Evolutionary conservation across 768 basidiomycete species (phyloP).

Genomic region (Mycena alexandri): DNA sequence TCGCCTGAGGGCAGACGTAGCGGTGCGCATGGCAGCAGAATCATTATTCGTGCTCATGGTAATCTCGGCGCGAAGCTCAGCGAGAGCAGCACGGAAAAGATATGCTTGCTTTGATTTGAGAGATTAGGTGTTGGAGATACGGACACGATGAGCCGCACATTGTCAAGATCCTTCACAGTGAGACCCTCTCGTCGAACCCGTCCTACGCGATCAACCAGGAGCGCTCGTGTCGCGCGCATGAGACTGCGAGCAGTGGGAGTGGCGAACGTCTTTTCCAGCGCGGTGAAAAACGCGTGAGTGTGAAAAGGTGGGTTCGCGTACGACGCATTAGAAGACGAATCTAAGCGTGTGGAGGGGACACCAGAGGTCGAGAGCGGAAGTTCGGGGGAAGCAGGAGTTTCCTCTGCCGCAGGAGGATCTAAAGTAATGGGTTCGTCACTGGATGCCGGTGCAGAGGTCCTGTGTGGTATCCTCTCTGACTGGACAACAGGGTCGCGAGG

Average conservation of each 20-base stretch:
- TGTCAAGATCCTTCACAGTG: slow-evolving; percentile 83
- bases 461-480: slow-evolving; percentile 13
- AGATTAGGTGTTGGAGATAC: slow-evolving; percentile 6
- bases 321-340: slow-evolving; percentile 39
- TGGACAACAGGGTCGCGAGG: slow-evolving; percentile 29
- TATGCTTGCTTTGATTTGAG: slow-evolving; percentile 84
- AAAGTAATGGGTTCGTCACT: not conserved
- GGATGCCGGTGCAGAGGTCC: slow-evolving; percentile 1
- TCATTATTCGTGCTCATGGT: slow-evolving; percentile 88
- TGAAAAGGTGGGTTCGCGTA: slow-evolving; percentile 84
- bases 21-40: slow-evolving; percentile 81
- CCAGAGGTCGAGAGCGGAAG: slow-evolving; percentile 17
- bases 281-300: slow-evolving; percentile 82
- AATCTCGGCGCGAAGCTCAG: slow-evolving; percentile 89
- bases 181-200: slow-evolving; percentile 80
- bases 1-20: slow-evolving; percentile 80
- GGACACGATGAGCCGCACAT: slow-evolving; percentile 60
- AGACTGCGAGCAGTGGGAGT: slow-evolving; percentile 80
- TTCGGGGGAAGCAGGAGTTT: slow-evolving; percentile 6
- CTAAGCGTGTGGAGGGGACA: slow-evolving; percentile 33
- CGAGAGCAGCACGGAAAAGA: slow-evolving; percentile 92
- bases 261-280: slow-evolving; percentile 80
- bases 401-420: slow-evolving; percentile 1
- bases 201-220: slow-evolving; percentile 82
- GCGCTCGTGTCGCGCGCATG: slow-evolving; percentile 86